Evolutionary conservation across 345 rosid genomes (phyloP).

Genomic region (Melaleuca quinquenervia): DNA sequence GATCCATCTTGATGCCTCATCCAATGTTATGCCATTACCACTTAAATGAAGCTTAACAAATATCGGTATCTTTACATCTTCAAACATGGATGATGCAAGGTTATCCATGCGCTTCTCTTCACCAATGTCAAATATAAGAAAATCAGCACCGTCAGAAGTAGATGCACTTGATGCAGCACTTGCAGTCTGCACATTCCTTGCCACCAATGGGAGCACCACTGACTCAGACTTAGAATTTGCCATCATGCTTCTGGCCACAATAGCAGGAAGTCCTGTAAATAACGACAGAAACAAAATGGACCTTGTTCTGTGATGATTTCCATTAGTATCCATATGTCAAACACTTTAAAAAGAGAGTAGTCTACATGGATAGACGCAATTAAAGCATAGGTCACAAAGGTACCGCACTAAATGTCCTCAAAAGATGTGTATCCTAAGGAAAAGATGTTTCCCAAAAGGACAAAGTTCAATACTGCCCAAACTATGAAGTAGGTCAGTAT

Average conservation of each 20-base stretch:
- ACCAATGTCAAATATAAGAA: slow-evolving; percentile 39
- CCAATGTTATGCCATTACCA: slow-evolving; percentile 10
- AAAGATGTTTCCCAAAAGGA: background rate
- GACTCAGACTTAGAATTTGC: slow-evolving; percentile 53
- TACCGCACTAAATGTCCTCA: background rate
- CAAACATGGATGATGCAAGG: slow-evolving; percentile 24
- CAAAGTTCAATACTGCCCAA: background rate
- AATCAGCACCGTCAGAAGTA: slow-evolving; percentile 95
- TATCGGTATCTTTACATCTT: slow-evolving; percentile 57
- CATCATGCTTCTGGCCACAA: slow-evolving; percentile 88
- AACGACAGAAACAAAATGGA: background rate
- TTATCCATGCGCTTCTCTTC: slow-evolving; percentile 24
- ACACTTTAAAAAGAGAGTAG: background rate
- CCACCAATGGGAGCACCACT: slow-evolving; percentile 79
- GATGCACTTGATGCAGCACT: slow-evolving; percentile 58
- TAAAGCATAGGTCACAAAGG: background rate
- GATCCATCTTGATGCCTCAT: slow-evolving; percentile 24
- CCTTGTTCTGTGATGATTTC: background rate
- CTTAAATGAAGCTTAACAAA: slow-evolving; percentile 20
- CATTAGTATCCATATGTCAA: background rate
- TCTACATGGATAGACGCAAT: background rate
- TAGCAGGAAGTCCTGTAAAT: slow-evolving; percentile 66
- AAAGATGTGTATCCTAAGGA: background rate
- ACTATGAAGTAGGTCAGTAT: background rate
- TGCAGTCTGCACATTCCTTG: slow-evolving; percentile 55